Base-by-base conservation (phyloP, 495 filamentous ascomycete genomes). In the Sabuloglossum arenarium region DNA sequence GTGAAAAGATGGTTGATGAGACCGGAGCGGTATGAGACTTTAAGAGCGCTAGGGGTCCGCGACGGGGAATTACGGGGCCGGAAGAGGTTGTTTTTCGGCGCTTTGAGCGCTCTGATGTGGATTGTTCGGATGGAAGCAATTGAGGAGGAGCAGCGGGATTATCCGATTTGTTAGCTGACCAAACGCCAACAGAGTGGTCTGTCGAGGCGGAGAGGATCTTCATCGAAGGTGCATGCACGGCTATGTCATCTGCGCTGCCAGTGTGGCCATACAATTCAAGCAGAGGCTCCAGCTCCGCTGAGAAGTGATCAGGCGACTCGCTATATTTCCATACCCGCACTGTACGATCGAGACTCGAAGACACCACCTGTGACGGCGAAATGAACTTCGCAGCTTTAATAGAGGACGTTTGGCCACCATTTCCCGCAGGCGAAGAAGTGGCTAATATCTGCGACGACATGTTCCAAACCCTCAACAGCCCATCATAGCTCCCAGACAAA, bases 261-360 rank as follows among this genome's bases (percentile, higher is more conserved):
- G 74, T 85, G 71, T 98, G 91, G 28, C 87, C 88, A 68, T 91
- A 88, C 27, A 96, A 74, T 62, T 94, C 88, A 34, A 96, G 70
- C 21, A 80, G 74, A 0, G 88, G 86, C 42, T 79, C 79, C 51
- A 95, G 70, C 2, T 78, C 75, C 59, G 76, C 81, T 6, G 73
- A 66, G 27, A 78, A 73, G 6, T 69, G 71, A 62, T 79, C 79
- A 31, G 77, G 74, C 37, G 70, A 66, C 59, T 88, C 82, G 12
- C 74, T 66, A 68, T 93, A 94, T 59, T 86, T 85, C 88, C 90
- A 98, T 63, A 95, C 65, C 30, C 87, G 79, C 45, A 97, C 75
- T 0, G 82, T 85, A 37, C 85, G 77, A 68, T 96, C 91, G 57
- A 91, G 72, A 28, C 86, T 80, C 0, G 85, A 76, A 0, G 91